Evolutionary conservation across 139 green algal genomes (phyloP).

Genomic region (Micromonas commoda): DNA sequence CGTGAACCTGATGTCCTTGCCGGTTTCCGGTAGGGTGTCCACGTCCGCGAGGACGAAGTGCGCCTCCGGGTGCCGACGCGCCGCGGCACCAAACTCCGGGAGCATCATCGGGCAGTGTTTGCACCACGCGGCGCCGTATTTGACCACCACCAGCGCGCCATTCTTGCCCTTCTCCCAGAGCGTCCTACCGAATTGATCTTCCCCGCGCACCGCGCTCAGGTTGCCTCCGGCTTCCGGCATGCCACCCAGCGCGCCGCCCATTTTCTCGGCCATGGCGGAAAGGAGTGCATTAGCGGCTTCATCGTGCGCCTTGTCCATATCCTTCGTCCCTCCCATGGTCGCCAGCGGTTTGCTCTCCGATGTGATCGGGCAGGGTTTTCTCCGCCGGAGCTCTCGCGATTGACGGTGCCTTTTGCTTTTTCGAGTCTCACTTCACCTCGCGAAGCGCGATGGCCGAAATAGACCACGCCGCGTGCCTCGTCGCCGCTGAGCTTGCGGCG

Average conservation of each 20-base stretch:
- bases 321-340: neutral
- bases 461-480: neutral
- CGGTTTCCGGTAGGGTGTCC: slow-evolving; percentile 33
- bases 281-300: too few relatives aligned
- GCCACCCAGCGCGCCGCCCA: neutral
- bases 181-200: neutral
- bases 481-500: slow-evolving; percentile 31
- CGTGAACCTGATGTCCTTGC: slow-evolving; percentile 42
- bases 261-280: too few relatives aligned
- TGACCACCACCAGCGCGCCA: slow-evolving; percentile 21
- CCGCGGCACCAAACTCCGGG: neutral
- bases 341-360: too few relatives aligned
- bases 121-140: slow-evolving; percentile 31
- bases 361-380: too few relatives aligned
- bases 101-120: slow-evolving; percentile 21
- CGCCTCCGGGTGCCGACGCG: neutral
- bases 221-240: neutral
- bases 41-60: slow-evolving; percentile 47
- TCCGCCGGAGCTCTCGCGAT: too few relatives aligned
- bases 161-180: neutral
- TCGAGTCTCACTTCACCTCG: neutral
- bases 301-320: neutral
- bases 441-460: neutral
- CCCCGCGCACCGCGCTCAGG: neutral
- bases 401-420: too few relatives aligned